Evolutionary conservation across 2,329 filamentous ascomycete genomes (phyloP), one percentile per base, ranked within the genome.

Genomic region (Aureobasidium sp.): DNA sequence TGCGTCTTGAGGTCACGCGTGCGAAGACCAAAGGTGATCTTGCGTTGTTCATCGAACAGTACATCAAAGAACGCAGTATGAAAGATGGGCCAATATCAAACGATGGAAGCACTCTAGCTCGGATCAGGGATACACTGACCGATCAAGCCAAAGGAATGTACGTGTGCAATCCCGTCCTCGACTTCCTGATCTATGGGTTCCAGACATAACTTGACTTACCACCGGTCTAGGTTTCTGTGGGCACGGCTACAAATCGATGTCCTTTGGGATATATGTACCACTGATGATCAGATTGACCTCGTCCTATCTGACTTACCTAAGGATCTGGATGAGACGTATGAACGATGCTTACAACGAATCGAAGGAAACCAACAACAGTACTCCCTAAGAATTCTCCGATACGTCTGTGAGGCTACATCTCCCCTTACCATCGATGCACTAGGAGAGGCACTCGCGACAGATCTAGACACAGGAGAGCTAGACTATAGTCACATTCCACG

Each of bases 231-330:
- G 61, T 59, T 63, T 29, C 37, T 63, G 4, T 63, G 61, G 61
- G 61, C 39, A n/a, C 47, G 41, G 5, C 37, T 63, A 3, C 61
- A 59, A 8, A 50, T 63, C 21, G 45, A 59, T 37, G 54, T 52
- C 21, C 39, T 63, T 5, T 63, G 61, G 61, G 13, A 34, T 11
- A 39, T 21, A 2, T 63, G 61, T 34, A 41, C 10, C 16, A 42
- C 36, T 27, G 45, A 59, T 21, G 53, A 30, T 1, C 4, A 48
- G 7, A 53, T 63, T 16, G 2, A 39, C 15, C 1, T 11, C 2
- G 47, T 29, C 10, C 47, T 63, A 2, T 36, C 32, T 3, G 8
- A n/a, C 3, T 37, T 63, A 10, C 62, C 62, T 2, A 32, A 47
- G n/a, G 29, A 9, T 39, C 47, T 63, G n/a, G n/a, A 55, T 2